phyloP scores from a whole-genome alignment of 2,329 filamentous ascomycete genomes.

The Bipolaris zeicola region DNA sequence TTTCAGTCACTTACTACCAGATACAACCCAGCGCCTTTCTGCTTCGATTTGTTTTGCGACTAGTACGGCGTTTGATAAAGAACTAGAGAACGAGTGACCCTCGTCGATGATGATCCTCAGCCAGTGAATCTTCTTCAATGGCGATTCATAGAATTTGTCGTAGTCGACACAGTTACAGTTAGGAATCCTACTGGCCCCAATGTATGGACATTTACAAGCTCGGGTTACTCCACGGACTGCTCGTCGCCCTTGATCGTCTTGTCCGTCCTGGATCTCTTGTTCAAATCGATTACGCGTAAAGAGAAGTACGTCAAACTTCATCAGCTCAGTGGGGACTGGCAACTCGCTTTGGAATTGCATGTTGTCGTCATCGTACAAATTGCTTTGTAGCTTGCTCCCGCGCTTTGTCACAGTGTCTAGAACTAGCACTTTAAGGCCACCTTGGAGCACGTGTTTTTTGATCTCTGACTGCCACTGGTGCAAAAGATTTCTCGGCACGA shows the following conservation, averaged over 20 bases:
- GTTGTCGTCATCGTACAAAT: slow-evolving; percentile 14
- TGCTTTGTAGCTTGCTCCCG: slow-evolving; percentile 19
- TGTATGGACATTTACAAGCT: slow-evolving; percentile 49
- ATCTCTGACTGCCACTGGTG: slow-evolving; percentile 87
- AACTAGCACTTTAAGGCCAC: slow-evolving; percentile 67
- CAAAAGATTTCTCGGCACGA: slow-evolving; percentile 83
- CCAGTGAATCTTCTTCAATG: slow-evolving; percentile 76
- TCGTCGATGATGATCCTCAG: slow-evolving; percentile 91
- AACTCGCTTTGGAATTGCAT: slow-evolving; percentile 54
- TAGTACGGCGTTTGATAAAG: slow-evolving; percentile 62
- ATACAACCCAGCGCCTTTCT: slow-evolving; percentile 84
- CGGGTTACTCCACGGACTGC: slow-evolving; percentile 26
- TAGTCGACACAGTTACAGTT: slow-evolving; percentile 54
- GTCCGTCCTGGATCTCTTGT: slow-evolving; percentile 62
- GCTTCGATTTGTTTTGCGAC: slow-evolving; percentile 62
- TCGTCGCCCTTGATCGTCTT: slow-evolving; percentile 54
- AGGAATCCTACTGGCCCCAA: slow-evolving; percentile 50
- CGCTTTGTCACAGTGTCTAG: slow-evolving; percentile 54
- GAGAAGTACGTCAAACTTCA: slow-evolving; percentile 75
- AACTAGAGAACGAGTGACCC: slow-evolving; percentile 81
- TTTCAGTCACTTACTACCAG: slow-evolving; percentile 62
- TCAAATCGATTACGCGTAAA: slow-evolving; percentile 79
- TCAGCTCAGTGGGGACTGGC: slow-evolving; percentile 63
- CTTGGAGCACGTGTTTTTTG: slow-evolving; percentile 69
- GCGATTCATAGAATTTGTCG: slow-evolving; percentile 59